These are phyloP conservation scores for Salicornia ramosissima DNA, from an alignment of 148 eudicot genomes.

Conservation along the genomic window DNA sequence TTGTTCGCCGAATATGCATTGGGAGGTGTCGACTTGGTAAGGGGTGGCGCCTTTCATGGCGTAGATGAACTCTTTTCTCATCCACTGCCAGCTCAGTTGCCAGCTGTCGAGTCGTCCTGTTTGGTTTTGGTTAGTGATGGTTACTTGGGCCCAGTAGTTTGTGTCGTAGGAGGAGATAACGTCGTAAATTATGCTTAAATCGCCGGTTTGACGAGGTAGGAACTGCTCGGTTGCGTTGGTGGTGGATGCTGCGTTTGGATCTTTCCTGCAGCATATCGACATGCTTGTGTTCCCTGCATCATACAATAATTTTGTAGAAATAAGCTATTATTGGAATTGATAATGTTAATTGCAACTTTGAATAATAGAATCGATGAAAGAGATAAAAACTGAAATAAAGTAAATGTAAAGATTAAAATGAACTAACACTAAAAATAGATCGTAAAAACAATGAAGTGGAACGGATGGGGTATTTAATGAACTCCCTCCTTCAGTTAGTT, in stretches of 20 bases:
- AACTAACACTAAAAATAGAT: no score
- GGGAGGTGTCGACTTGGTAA: slow-evolving; percentile 29
- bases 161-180: slow-evolving; percentile 34
- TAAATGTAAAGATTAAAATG: no score
- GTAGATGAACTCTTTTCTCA: slow-evolving; percentile 52
- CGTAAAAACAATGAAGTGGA: no score
- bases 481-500: no score
- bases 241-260: slow-evolving; percentile 27
- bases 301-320: neutral
- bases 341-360: no score
- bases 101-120: slow-evolving; percentile 48
- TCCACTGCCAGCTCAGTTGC: slow-evolving; percentile 65
- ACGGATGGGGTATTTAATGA: no score
- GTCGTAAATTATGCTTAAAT: slow-evolving; percentile 54
- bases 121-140: slow-evolving; percentile 45
- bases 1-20: slow-evolving; percentile 52
- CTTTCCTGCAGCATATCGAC: slow-evolving; percentile 35
- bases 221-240: slow-evolving; percentile 7
- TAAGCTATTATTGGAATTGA: no score
- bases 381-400: no score
- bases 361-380: no score
- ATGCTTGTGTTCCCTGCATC: slow-evolving; percentile 31
- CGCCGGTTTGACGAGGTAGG: slow-evolving; percentile 39
- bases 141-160: slow-evolving; percentile 57
- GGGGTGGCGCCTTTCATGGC: slow-evolving; percentile 65